Conservation (phyloP, 108 stramenopile species). For the Pinguiococcus pyrenoidosus region DNA sequence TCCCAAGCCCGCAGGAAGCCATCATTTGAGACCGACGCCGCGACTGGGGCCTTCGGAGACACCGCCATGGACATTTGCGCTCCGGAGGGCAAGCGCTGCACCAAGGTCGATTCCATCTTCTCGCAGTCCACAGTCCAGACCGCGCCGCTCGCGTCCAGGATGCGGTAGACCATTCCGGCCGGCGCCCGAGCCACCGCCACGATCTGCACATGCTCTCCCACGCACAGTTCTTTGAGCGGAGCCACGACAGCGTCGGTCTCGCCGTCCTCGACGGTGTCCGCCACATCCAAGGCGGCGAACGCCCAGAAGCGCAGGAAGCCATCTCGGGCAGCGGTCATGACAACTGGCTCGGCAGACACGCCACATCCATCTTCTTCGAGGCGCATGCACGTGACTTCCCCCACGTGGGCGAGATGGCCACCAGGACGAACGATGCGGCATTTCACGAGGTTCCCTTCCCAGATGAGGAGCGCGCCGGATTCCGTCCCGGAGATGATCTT, state of each 20-base stretch:
- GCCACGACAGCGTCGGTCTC: conserved; percentile 3
- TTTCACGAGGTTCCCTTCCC: conserved; percentile 56
- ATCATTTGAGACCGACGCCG: no score
- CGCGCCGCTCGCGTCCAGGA: no score
- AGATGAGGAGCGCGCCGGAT: conserved; percentile 38
- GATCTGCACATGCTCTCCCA: conserved; percentile 6
- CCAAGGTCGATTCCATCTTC: no score
- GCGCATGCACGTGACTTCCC: conserved; percentile 3
- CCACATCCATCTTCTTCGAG: conserved; percentile 6
- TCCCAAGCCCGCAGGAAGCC: no score
- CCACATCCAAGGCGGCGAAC: conserved; percentile 17
- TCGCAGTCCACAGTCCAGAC: no score
- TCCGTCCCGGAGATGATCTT: conserved; percentile 39
- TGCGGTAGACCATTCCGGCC: no score
- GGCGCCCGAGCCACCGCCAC: no score
- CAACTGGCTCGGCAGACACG: no score
- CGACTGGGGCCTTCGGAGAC: no score
- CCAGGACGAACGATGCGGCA: conserved; percentile 23
- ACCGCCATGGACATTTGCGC: no score
- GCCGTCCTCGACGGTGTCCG: conserved; percentile 25
- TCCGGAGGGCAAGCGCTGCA: no score
- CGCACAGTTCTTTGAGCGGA: conserved; percentile 5
- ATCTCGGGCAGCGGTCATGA: conserved; percentile 34
- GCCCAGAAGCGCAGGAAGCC: conserved; percentile 37
- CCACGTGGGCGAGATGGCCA: not conserved